Base-by-base conservation (phyloP, 768 basidiomycete genomes). In the Pleurotus tuber-regium region DNA sequence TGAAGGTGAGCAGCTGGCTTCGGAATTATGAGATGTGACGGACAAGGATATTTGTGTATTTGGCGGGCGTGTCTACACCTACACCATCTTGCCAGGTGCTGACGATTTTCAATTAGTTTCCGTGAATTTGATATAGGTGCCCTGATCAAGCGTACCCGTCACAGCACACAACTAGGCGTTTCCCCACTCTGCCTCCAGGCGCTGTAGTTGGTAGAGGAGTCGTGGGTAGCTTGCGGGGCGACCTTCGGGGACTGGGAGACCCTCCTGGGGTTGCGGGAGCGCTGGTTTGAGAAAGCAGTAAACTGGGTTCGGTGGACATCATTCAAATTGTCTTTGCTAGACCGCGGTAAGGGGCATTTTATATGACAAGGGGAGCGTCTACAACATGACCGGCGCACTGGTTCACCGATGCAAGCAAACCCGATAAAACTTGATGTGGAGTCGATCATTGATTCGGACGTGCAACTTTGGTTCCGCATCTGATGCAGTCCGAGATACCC, bases 61-160 rank as follows among this genome's bases (percentile, higher is more conserved):
- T 70, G 54, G 76, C 75, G 23, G 75, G 66, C 16, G 77, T 68
- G 40, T 62, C 61, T 11, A 68, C 66, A 2, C 70, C 60, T 30
- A 82, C 59, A 1, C 82, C 87, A 59, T 89, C 84, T 68, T 87
- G 80, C 85, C 87, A 87, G 16, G 86, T 89, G 36, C 86, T 89
- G 43, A 23, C 33, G 41, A 38, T n/a, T 38, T 16, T 38, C 35
- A 16, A 16, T 19, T 38, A 18, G 35, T 16, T 19, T 19, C n/a
- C 21, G 35, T 38, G n/a, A n/a, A n/a, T n/a, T n/a, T n/a, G n/a
- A n/a, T n/a, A n/a, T n/a, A n/a, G n/a, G n/a, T n/a, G 35, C 35
- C 21, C 7, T n/a, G 35, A 33, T n/a, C 11, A 30, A 36, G 64
- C 78, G 58, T 53, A 84, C 87, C 87, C 87, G 60, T 89, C 87